Evolutionary conservation across 1,139 yeast genomes (phyloP).

Genomic region (Casaregolazyma suthepensis): DNA sequence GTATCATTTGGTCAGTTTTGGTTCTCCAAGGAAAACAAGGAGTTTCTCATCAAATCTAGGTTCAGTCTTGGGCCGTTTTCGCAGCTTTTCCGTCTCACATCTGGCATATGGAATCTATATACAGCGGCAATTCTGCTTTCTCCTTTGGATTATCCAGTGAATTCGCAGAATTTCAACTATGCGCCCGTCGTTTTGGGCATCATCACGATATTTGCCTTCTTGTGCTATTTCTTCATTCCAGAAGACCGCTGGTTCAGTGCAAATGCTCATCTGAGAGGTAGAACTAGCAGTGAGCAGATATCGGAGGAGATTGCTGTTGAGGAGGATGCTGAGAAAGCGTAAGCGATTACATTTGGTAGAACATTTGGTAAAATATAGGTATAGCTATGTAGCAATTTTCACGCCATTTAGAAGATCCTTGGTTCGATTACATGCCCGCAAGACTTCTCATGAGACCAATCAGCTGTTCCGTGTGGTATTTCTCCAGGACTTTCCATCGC

Average conservation of each 20-base stretch:
- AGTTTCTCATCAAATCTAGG: conserved; percentile 14
- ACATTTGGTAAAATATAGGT: neutral
- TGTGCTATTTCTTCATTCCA: conserved; percentile 43
- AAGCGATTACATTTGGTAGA: neutral
- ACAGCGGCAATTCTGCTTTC: conserved; percentile 60
- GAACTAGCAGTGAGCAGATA: neutral
- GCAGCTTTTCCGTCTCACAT: conserved; percentile 30
- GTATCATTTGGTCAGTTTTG: conserved; percentile 25
- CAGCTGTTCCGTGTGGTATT: neutral
- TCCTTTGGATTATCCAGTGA: conserved; percentile 62
- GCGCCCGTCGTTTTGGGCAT: conserved; percentile 60
- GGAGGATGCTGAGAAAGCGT: neutral
- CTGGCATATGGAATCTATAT: conserved; percentile 54
- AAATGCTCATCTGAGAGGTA: neutral
- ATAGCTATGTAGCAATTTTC: neutral
- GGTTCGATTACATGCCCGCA: neutral
- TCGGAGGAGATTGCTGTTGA: neutral
- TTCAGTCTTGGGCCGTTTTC: conserved; percentile 23
- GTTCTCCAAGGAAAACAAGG: conserved; percentile 18
- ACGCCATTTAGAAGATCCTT: neutral
- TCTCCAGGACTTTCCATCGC: neutral
- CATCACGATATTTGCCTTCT: conserved; percentile 46
- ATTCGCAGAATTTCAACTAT: conserved; percentile 60
- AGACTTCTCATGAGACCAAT: neutral
- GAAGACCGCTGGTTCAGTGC: conserved; percentile 21